phyloP scores from a whole-genome alignment of 2,329 filamentous ascomycete species.

The Pseudogymnoascus sp. region DNA sequence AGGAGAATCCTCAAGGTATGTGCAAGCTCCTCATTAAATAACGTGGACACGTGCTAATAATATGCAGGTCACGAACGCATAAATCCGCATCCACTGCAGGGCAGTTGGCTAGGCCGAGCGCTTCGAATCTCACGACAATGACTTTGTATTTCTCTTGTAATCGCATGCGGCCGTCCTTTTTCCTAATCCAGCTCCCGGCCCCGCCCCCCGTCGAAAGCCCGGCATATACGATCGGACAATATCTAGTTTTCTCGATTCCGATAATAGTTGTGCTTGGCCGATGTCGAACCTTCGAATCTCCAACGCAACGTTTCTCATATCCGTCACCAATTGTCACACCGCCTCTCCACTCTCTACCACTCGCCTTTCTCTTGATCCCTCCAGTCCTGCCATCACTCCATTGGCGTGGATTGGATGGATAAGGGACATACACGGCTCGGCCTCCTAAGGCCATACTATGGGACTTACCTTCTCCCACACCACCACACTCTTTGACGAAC shows the following conservation, averaged over 20 bases:
- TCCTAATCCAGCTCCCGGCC: background rate
- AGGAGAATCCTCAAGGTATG: constrained; percentile 88
- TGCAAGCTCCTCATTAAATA: constrained; percentile 25
- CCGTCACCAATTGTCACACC: background rate
- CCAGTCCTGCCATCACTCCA: background rate
- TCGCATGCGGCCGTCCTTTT: background rate
- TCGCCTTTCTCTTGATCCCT: background rate
- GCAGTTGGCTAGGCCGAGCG: background rate
- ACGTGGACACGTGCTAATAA: background rate
- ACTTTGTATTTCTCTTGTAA: constrained; percentile 4
- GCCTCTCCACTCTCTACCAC: background rate
- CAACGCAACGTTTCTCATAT: background rate
- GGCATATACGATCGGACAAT: background rate
- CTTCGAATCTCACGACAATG: constrained; percentile 7
- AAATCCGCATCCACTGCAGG: background rate
- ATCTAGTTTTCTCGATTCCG: background rate
- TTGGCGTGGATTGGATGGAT: background rate
- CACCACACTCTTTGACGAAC: background rate
- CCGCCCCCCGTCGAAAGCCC: background rate
- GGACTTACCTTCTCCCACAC: background rate
- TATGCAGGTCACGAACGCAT: constrained; percentile 3
- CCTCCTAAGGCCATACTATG: background rate
- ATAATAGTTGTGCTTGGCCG: background rate
- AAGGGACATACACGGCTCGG: background rate
- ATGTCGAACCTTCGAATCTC: background rate